Evolutionary conservation across 148 eudicot species (phyloP), one percentile per base, ranked within the genome.

Genomic region (Camellia lanceoleosa): DNA sequence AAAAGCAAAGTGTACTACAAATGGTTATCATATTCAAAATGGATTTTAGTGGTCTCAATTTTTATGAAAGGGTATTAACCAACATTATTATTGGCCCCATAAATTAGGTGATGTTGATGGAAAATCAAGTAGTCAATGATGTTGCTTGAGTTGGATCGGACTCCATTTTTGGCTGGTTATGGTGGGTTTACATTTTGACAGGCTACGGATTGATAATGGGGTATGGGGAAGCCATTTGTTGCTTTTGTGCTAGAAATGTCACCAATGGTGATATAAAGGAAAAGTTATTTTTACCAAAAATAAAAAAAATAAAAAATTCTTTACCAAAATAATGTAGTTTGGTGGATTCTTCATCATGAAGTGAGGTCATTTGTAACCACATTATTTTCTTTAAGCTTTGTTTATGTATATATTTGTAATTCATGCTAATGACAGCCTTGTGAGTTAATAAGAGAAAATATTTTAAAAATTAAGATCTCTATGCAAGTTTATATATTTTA

Each of bases 21-120:
- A 8, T 19, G 49, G n/a, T 74, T 56, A 20, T 74, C 64, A 41
- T 13, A 64, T 43, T 59, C 59, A 76, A n/a, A 63, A 54, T 76
- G 55, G 51, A 19, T 20, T 60, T 18, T 46, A 30, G 69, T 76
- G 78, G 78, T 18, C 62, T 7, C 10, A 61, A n/a, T 23, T 16
- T 61, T 16, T 8, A 8, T 10, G 0, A 0, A 5, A 46, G 16
- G 55, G 18, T 10, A 38, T 11, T 14, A 5, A n/a, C 3, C 78
- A 75, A 23, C 2, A 5, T 13, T 73, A 3, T 18, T 64, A 73
- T 73, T 73, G 19, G 19, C 6, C 6, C 46, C 2, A 55, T 71
- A n/a, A 41, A 49, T 51, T 71, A 30, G 38, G 2, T 49, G 16
- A 49, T 51, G 58, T 20, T n/a, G 19, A 49, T 71, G 1, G 42